Percentiles rank a stretch among this genome's conserved stretches.
Conservation (phyloP, 345 rosid genomes). For the Eutrema japonicum region DNA sequence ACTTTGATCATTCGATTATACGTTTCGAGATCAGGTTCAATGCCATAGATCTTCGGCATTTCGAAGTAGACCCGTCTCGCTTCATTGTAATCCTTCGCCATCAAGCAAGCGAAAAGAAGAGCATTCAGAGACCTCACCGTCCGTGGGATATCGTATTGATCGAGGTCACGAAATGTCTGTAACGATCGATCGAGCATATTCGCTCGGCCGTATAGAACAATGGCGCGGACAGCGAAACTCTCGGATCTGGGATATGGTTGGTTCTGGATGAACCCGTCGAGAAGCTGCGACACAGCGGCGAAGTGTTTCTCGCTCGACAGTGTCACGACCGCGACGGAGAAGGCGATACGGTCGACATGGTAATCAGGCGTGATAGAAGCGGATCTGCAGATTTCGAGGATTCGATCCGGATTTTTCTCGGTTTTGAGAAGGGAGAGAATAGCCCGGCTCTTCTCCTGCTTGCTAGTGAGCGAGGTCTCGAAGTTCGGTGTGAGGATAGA, state of each 20-base stretch:
- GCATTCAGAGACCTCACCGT: constrained; percentile 73
- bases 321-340: constrained; percentile 71
- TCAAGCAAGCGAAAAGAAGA: constrained; percentile 59
- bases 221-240: constrained; percentile 62
- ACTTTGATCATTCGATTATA: constrained; percentile 64
- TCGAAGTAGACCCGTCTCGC: constrained; percentile 66
- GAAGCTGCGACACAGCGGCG: constrained; percentile 53
- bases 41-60: constrained; percentile 53
- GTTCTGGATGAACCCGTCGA: constrained; percentile 57
- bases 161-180: constrained; percentile 55
- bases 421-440: constrained; percentile 69
- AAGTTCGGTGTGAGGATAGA: constrained; percentile 38
- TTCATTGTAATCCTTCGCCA: constrained; percentile 58
- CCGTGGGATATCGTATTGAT: constrained; percentile 47
- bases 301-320: constrained; percentile 58
- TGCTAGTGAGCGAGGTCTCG: constrained; percentile 50
- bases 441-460: constrained; percentile 64
- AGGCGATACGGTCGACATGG: constrained; percentile 64
- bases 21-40: constrained; percentile 65
- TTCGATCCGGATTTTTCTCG: constrained; percentile 69
- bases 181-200: constrained; percentile 73
- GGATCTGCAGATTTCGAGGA: constrained; percentile 76
- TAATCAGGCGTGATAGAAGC: constrained; percentile 62
- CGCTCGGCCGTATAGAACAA: constrained; percentile 78
- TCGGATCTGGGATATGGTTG: constrained; percentile 68